phyloP scores from a whole-genome alignment of 495 filamentous ascomycete genomes.

The Talaromyces liani region DNA sequence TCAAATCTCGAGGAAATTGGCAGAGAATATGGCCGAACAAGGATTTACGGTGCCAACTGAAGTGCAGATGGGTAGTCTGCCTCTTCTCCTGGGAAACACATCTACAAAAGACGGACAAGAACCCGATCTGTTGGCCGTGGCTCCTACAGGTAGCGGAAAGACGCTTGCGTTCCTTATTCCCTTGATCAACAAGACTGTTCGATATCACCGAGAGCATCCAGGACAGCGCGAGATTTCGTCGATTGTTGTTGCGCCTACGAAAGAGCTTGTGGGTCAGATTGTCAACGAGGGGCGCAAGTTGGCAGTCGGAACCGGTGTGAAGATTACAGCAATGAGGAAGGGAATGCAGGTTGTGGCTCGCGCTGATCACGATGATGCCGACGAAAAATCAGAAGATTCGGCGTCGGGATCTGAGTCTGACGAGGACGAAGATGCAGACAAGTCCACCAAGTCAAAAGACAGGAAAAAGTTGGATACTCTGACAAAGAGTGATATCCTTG shows the following conservation, averaged over 20 bases:
- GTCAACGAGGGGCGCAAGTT: conserved; percentile 86
- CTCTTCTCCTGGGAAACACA: conserved; percentile 55
- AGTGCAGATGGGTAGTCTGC: conserved; percentile 82
- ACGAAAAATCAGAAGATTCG: conserved; percentile 30
- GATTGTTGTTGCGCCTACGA: conserved; percentile 83
- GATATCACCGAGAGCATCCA: conserved; percentile 36
- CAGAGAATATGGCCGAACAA: conserved; percentile 72
- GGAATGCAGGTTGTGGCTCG: conserved; percentile 61
- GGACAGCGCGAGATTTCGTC: conserved; percentile 45
- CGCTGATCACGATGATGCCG: conserved; percentile 18
- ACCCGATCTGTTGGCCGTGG: conserved; percentile 76
- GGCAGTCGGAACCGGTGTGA: conserved; percentile 66
- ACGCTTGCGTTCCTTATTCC: conserved; percentile 89
- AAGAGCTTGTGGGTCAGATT: conserved; percentile 87
- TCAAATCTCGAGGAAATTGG: conserved; percentile 59
- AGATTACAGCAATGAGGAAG: conserved; percentile 76
- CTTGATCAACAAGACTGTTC: conserved; percentile 65
- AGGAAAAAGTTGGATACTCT: conserved; percentile 32
- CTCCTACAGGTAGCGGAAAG: conserved; percentile 97
- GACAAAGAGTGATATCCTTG: conserved; percentile 74
- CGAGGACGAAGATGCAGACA: conserved; percentile 26
- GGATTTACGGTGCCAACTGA: conserved; percentile 85
- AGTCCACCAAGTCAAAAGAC: conserved; percentile 27
- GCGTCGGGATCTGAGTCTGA: conserved; percentile 29
- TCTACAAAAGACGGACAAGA: conserved; percentile 20